Conservation (phyloP, 805 yeast genomes). For the Jamesozyma rosinii region DNA sequence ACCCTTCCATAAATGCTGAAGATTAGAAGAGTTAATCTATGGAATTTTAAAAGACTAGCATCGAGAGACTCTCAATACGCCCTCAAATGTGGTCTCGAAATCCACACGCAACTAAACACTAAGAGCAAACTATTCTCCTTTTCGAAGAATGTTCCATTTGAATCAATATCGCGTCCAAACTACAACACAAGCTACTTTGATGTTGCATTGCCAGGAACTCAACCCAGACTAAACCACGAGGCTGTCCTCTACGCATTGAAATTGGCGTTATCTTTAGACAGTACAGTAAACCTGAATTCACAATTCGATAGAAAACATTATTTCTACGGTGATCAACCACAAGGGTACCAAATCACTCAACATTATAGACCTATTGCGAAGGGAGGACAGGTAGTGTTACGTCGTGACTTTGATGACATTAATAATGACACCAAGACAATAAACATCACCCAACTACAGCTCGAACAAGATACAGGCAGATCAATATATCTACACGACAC, state of each 20-base stretch:
- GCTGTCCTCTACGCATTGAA: conserved; percentile 62
- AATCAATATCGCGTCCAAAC: conserved; percentile 49
- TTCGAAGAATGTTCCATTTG: conserved; percentile 40
- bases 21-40: not conserved
- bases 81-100: conserved; percentile 81
- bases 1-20: not conserved
- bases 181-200: conserved; percentile 68
- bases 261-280: conserved; percentile 62
- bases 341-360: conserved; percentile 94
- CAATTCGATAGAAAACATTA: conserved; percentile 91
- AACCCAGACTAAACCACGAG: conserved; percentile 70
- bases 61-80: conserved; percentile 14
- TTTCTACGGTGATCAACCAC: conserved; percentile 92
- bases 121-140: conserved; percentile 65
- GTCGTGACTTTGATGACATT: conserved; percentile 45
- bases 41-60: not conserved
- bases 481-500: conserved; percentile 39
- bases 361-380: conserved; percentile 69
- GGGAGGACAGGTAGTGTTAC: conserved; percentile 49
- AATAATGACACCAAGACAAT: conserved; percentile 39
- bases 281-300: conserved; percentile 46
- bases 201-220: conserved; percentile 85
- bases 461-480: conserved; percentile 93
- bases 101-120: conserved; percentile 83
- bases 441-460: conserved; percentile 68